Conservation (phyloP, 768 basidiomycete genomes). For the Boletus subparvulus region DNA sequence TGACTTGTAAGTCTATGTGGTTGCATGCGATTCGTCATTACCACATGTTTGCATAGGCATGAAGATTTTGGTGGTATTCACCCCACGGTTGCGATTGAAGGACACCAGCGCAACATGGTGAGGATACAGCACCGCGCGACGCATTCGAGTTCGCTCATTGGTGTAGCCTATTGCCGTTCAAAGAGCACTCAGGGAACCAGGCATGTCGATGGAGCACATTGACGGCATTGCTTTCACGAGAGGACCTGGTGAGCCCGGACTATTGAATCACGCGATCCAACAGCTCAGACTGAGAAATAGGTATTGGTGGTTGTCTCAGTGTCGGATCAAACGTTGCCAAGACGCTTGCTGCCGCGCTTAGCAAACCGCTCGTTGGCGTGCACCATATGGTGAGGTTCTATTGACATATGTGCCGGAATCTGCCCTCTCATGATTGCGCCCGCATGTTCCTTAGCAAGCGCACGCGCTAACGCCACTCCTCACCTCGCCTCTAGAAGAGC, state of each 20-base stretch:
- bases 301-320: conserved; percentile 78
- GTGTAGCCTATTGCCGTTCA: conserved; percentile 70
- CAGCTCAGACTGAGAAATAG: conserved; percentile 32
- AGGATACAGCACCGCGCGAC: not conserved
- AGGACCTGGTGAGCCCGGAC: conserved; percentile 61
- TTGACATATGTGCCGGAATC: no score
- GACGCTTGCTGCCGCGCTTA: conserved; percentile 71
- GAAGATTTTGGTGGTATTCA: conserved; percentile 64
- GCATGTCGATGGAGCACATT: conserved; percentile 56
- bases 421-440: no score
- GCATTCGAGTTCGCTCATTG: not conserved
- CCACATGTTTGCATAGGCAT: conserved; percentile 16
- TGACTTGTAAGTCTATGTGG: conserved; percentile 39
- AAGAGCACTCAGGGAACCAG: conserved; percentile 65
- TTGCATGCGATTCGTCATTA: no score
- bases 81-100: conserved; percentile 72
- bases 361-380: conserved; percentile 83
- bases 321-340: conserved; percentile 82
- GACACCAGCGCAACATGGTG: conserved; percentile 81
- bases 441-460: conserved; percentile 63
- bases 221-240: conserved; percentile 91
- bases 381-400: no score
- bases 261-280: not conserved
- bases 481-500: conserved; percentile 44
- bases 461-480: conserved; percentile 83